phyloP scores from a whole-genome alignment of 257 asterid genomes.

The Solanum chilense region DNA sequence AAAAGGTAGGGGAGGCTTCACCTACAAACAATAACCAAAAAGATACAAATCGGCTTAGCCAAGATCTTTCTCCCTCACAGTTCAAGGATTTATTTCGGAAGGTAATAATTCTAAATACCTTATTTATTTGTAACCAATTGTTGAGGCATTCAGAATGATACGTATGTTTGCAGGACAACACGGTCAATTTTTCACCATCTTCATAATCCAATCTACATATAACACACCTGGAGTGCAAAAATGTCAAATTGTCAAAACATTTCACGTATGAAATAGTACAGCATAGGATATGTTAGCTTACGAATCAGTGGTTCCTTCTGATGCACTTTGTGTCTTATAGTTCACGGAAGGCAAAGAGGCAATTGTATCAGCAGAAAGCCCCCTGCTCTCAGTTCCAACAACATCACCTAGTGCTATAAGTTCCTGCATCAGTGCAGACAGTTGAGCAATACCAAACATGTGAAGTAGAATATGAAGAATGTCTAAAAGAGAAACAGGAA shows the following conservation, averaged over 20 bases:
- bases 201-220: slow-evolving; percentile 90
- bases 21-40: background rate
- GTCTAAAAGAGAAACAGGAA: background rate
- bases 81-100: background rate
- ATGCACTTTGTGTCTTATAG: slow-evolving; percentile 44
- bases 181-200: slow-evolving; percentile 70
- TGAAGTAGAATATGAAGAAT: background rate
- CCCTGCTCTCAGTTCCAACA: slow-evolving; percentile 94
- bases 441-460: background rate
- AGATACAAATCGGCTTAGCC: background rate
- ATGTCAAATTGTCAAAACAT: background rate
- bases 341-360: slow-evolving; percentile 69
- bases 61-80: background rate
- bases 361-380: slow-evolving; percentile 77
- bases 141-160: slow-evolving; percentile 83
- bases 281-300: slow-evolving; percentile 29
- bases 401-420: slow-evolving; percentile 88
- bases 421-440: slow-evolving; percentile 38
- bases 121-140: slow-evolving; percentile 78
- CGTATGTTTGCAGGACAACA: slow-evolving; percentile 72
- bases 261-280: background rate
- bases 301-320: slow-evolving; percentile 69
- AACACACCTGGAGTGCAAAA: slow-evolving; percentile 51
- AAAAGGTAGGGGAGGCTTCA: background rate
- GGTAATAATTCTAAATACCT: slow-evolving; percentile 31